Evolutionary conservation across 108 stramenopile genomes (phyloP), one percentile per base, ranked within the genome.

Genomic region (Pseudonitzschia pungens): DNA sequence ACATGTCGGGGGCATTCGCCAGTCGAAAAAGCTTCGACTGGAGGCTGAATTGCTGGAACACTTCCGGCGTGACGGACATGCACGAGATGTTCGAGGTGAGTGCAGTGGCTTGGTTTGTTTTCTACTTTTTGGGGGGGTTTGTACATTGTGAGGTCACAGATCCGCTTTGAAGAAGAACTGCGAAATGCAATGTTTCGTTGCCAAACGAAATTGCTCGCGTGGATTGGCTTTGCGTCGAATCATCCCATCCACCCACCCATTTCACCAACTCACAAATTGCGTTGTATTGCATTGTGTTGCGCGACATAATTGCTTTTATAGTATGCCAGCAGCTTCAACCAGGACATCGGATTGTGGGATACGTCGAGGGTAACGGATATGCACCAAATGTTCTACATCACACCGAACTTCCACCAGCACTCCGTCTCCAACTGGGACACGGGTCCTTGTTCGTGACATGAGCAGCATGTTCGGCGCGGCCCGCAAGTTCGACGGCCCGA

Each of bases 401-500:
- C 36, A 28, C 14, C 27, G 10, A 60, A 5, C 0, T 57, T 55
- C 15, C 1, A 62, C 18, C 32, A 62, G 32, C 45, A 48, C 10
- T n/a, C 31, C 31, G 3, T 62, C 32, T 4, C 24, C 0, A 3
- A 4, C 0, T 62, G 60, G 60, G 15, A 62, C 60, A 62, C 60
- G 15, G 6, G 33, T 6, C 2, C 14, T n/a, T 3, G 65, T 67
- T 2, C 15, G 64, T 0, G 48, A 31, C 29, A 77, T 82, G 78
- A 54, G 36, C 18, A n/a, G 3, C 0, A 55, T 67, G 77, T 81
- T 81, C 41, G 11, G 2, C 16, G 54, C 21, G 16, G 51, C 81
- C 9, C 1, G 9, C 0, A 6, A 29, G 0, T 81, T 81, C 57
- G 77, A 81, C 56, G 51, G 58, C 14, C 68, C 72, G 32, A 70